Base-by-base conservation (phyloP, 2,329 filamentous ascomycete genomes). In the Cladorrhinum sp. region DNA sequence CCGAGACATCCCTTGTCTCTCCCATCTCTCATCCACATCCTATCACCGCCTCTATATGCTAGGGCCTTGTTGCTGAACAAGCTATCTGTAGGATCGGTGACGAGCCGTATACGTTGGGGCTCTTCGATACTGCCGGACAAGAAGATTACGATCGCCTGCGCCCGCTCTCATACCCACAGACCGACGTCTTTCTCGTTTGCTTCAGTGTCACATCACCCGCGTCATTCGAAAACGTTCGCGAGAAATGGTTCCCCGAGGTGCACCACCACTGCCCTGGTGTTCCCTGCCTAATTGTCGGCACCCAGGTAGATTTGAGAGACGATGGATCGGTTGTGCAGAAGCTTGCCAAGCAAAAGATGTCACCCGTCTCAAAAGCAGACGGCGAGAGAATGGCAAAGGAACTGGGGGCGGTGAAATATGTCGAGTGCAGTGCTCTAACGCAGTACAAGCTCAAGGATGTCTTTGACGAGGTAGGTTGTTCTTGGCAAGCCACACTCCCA, bases 401-500 rank as follows among this genome's bases (percentile, higher is more conserved):
- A 65, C 80, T 98, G n/a, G 92, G 92, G 64, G 95, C 95, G 4
- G 92, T 99, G 71, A 98, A 97, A 82, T 99, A 99, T 71, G 95
- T 98, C 66, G 95, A 99, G 80, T 99, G 95, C 81, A 97, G 93
- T 74, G 95, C 95, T 61, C 80, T 99, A 76, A 98, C 95, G 65
- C 95, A 99, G 81, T 97, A 93, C 80, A 97, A 97, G 80, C 80
- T 99, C 67, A 99, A 99, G 83, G 95, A 98, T 73, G 95, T 99
- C 18, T 99, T 99, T 77, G 95, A 99, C 72, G 95, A 98, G 90
- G 93, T 96, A 84, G 69, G 84, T 55, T 18, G 20, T 50, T 12
- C 42, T 46, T 46, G 42, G 42, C 42, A 46, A 46, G 42, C 42
- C 42, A 46, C 42, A 21, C 18, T 46, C 8, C 42, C 42, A 46